phyloP scores from a whole-genome alignment of 2,329 filamentous ascomycete genomes.

The Xylariaceae sp. region DNA sequence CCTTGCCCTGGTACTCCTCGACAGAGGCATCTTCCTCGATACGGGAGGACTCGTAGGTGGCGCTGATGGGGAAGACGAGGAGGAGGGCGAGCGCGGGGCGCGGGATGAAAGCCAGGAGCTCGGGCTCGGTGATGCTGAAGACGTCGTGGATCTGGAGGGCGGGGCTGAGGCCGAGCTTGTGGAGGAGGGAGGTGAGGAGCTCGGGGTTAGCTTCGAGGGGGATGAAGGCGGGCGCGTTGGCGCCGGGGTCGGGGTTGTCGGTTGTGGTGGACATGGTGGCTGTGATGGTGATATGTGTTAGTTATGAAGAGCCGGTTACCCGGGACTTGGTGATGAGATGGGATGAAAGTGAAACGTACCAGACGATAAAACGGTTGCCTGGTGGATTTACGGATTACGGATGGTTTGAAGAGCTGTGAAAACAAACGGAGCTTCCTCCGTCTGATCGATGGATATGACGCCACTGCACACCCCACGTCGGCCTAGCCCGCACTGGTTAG shows the following conservation, averaged over 20 bases:
- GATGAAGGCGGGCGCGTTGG: slow-evolving; percentile 45
- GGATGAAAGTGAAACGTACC: no score
- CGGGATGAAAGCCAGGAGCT: slow-evolving; percentile 79
- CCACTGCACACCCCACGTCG: no score
- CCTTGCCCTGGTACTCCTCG: slow-evolving; percentile 61
- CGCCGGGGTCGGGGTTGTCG: slow-evolving; percentile 36
- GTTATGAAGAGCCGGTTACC: no score
- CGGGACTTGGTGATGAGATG: no score
- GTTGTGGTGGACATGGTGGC: slow-evolving; percentile 19
- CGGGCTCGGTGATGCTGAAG: slow-evolving; percentile 80
- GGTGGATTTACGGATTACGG: no score
- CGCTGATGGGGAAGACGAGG: slow-evolving; percentile 82
- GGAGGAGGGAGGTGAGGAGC: slow-evolving; percentile 78
- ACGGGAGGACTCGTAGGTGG: slow-evolving; percentile 72
- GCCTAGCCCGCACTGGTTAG: no score
- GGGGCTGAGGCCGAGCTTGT: slow-evolving; percentile 76
- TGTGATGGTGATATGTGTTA: no score
- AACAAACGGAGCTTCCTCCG: no score
- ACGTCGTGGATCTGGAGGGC: slow-evolving; percentile 81
- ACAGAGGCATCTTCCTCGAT: slow-evolving; percentile 63
- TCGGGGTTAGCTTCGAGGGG: slow-evolving; percentile 73
- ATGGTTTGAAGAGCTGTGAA: no score
- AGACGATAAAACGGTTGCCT: no score
- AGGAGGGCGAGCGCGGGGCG: slow-evolving; percentile 83
- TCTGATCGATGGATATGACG: no score